Conservation (phyloP, 2,329 filamentous ascomycete species). For the Colletotrichum simmondsii region DNA sequence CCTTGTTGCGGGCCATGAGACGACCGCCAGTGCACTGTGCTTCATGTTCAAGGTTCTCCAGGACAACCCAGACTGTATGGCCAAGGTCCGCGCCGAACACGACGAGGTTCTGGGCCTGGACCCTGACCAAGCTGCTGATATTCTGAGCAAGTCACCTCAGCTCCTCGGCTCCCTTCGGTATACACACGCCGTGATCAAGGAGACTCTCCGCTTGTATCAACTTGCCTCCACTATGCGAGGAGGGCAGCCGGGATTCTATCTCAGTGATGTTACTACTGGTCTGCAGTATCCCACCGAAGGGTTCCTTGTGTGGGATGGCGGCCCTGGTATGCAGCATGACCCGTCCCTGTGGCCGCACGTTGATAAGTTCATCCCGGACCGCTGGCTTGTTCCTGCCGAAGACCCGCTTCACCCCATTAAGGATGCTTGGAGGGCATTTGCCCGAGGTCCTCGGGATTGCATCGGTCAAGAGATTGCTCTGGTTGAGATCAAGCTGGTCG, state of each 20-base stretch:
- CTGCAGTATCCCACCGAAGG: slow-evolving; percentile 55
- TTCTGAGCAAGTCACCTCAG: slow-evolving; percentile 34
- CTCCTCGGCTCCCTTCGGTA: slow-evolving; percentile 48
- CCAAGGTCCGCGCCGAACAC: slow-evolving; percentile 48
- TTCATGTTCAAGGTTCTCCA: slow-evolving; percentile 45
- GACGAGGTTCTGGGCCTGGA: slow-evolving; percentile 46
- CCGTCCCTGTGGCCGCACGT: slow-evolving; percentile 44
- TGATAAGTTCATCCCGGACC: slow-evolving; percentile 49
- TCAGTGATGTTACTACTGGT: slow-evolving; percentile 54
- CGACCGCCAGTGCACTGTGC: slow-evolving; percentile 46
- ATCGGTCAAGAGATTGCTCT: slow-evolving; percentile 67
- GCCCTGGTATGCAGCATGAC: slow-evolving; percentile 47
- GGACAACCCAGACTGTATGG: slow-evolving; percentile 43
- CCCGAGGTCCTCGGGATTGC: slow-evolving; percentile 63
- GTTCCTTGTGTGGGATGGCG: slow-evolving; percentile 53
- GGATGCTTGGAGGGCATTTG: slow-evolving; percentile 64
- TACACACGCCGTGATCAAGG: slow-evolving; percentile 50
- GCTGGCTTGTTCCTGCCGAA: slow-evolving; percentile 40
- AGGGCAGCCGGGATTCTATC: slow-evolving; percentile 45
- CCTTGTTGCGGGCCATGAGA: slow-evolving; percentile 51
- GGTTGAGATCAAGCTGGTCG: slow-evolving; percentile 58
- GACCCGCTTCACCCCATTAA: slow-evolving; percentile 32
- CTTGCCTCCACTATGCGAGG: slow-evolving; percentile 41
- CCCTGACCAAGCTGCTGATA: slow-evolving; percentile 36
- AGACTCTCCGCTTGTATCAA: slow-evolving; percentile 47